Conservation (phyloP, 2,329 filamentous ascomycete species). For the Knoxdaviesia proteae region DNA sequence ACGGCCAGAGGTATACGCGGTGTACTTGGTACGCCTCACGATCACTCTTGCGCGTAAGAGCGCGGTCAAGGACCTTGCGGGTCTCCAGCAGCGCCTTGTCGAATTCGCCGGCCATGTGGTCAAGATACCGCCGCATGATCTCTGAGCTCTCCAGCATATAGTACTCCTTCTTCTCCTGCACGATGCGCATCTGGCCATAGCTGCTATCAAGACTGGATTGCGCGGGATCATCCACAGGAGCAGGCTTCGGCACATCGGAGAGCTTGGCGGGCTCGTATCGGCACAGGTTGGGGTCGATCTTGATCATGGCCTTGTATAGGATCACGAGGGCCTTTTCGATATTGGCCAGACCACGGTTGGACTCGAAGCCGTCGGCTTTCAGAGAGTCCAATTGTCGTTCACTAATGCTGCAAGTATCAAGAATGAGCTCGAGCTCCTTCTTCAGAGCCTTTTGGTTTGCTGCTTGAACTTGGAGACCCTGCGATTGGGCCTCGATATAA, state of each 20-base stretch:
- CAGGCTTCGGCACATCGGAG: constrained; percentile 8
- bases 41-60: constrained; percentile 46
- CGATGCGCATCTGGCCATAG: constrained; percentile 76
- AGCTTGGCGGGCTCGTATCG: constrained; percentile 25
- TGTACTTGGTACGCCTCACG: constrained; percentile 51
- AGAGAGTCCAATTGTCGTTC: constrained; percentile 49
- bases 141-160: constrained; percentile 56
- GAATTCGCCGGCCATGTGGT: constrained; percentile 68
- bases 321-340: constrained; percentile 61
- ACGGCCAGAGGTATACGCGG: constrained; percentile 63
- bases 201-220: constrained; percentile 42
- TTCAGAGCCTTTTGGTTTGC: constrained; percentile 90
- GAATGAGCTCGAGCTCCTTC: constrained; percentile 69
- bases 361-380: constrained; percentile 51
- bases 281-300: constrained; percentile 69
- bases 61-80: constrained; percentile 39
- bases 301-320: constrained; percentile 80
- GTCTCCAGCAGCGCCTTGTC: constrained; percentile 53
- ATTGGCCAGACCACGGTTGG: constrained; percentile 46
- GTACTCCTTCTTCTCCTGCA: constrained; percentile 84
- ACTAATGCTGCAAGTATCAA: constrained; percentile 74
- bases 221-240: constrained; percentile 9
- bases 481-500: constrained; percentile 91
- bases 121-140: constrained; percentile 62
- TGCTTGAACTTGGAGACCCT: constrained; percentile 90